phyloP scores from a whole-genome alignment of 805 yeast genomes.

The Yamadazyma sp. region DNA sequence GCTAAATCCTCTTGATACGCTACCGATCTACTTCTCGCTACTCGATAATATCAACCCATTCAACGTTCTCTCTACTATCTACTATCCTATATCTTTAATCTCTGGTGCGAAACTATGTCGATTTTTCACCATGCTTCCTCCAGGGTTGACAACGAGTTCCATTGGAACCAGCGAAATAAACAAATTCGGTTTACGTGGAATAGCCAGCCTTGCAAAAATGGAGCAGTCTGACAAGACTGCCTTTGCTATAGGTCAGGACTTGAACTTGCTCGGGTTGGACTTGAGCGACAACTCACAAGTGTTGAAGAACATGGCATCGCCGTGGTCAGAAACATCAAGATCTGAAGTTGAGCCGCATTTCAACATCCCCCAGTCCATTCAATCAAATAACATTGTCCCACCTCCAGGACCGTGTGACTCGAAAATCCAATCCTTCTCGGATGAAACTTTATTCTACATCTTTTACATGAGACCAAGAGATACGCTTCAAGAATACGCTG shows the following conservation, averaged over 20 bases:
- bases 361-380: constrained; percentile 54
- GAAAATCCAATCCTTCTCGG: constrained; percentile 66
- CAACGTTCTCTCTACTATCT: too few relatives aligned
- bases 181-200: constrained; percentile 66
- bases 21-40: too few relatives aligned
- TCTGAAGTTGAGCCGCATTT: constrained; percentile 88
- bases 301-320: constrained; percentile 74
- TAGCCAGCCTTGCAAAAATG: constrained; percentile 58
- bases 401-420: constrained; percentile 45
- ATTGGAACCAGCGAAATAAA: constrained; percentile 44
- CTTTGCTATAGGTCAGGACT: constrained; percentile 74
- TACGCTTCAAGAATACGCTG: constrained; percentile 88
- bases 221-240: constrained; percentile 62
- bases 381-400: constrained; percentile 33
- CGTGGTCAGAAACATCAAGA: constrained; percentile 92
- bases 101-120: too few relatives aligned
- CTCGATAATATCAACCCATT: not conserved
- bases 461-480: constrained; percentile 94
- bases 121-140: constrained; percentile 23
- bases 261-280: constrained; percentile 65
- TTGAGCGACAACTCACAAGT: constrained; percentile 49
- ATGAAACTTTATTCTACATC: constrained; percentile 89
- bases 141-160: constrained; percentile 18
- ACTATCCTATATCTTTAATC: too few relatives aligned
- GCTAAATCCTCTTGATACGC: too few relatives aligned